Conservation (phyloP, 106 monocot genomes). For the Dioscorea alata region DNA sequence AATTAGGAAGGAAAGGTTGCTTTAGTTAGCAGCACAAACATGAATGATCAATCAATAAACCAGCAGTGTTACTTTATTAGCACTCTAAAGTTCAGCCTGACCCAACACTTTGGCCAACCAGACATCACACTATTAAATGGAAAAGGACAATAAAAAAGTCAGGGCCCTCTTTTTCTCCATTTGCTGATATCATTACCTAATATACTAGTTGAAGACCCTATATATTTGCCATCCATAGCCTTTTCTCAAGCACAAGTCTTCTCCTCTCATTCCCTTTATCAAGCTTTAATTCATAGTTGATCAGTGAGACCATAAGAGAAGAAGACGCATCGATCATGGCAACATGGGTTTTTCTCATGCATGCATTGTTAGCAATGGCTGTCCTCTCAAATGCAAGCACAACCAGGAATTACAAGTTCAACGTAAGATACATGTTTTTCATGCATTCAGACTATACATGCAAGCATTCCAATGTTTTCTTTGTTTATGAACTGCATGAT, state of each 20-base stretch:
- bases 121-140: not conserved
- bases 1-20: too few relatives aligned
- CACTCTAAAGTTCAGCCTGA: constrained; percentile 39
- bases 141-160: not conserved
- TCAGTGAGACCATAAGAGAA: not conserved
- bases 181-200: constrained; percentile 17
- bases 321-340: not conserved
- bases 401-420: constrained; percentile 14
- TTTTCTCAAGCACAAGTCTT: not conserved
- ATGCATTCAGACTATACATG: not conserved
- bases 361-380: not conserved
- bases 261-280: not conserved
- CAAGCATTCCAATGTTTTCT: not conserved
- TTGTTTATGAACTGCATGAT: not conserved
- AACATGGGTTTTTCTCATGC: constrained; percentile 7
- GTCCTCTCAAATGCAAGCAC: not conserved
- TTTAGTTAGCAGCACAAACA: too few relatives aligned
- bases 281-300: not conserved
- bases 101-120: constrained; percentile 8
- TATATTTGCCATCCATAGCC: not conserved
- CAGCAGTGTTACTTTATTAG: constrained; percentile 16
- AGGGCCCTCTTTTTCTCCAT: not conserved
- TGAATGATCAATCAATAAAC: too few relatives aligned
- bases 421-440: constrained; percentile 1
- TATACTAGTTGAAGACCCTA: constrained; percentile 2